phyloP scores from a whole-genome alignment of 2,329 filamentous ascomycete genomes.

The Kalmusia sp. region DNA sequence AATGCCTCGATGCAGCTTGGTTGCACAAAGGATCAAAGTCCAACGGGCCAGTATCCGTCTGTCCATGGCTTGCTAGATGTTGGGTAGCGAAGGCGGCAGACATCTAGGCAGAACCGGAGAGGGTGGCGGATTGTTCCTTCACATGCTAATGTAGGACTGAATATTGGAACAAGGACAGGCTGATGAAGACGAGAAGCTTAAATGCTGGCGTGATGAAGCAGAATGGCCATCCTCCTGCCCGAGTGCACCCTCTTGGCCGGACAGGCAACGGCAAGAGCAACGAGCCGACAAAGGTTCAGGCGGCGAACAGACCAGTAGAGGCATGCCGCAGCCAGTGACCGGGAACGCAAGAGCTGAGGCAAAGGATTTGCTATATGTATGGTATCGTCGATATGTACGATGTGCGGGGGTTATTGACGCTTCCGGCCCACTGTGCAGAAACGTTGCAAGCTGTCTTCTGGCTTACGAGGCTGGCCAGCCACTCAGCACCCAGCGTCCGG shows the following conservation, averaged over 20 bases:
- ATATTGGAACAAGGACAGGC: constrained; percentile 16
- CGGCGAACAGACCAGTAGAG: constrained; percentile 24
- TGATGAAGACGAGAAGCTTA: constrained; percentile 20
- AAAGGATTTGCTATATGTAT: constrained; percentile 33
- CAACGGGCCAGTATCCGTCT: constrained; percentile 26
- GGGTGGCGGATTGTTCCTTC: constrained; percentile 19
- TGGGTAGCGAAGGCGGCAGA: constrained; percentile 25
- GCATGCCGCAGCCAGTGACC: constrained; percentile 33
- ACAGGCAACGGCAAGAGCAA: constrained; percentile 25
- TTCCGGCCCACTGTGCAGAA: constrained; percentile 41
- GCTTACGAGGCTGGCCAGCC: constrained; percentile 26
- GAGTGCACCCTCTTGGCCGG: constrained; percentile 31
- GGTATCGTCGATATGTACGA: constrained; percentile 33
- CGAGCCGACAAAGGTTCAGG: constrained; percentile 20
- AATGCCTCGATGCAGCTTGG: constrained; percentile 32
- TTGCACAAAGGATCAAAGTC: constrained; percentile 34
- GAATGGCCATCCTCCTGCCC: constrained; percentile 32
- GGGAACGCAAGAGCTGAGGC: constrained; percentile 27
- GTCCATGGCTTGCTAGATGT: constrained; percentile 18
- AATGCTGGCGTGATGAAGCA: constrained; percentile 21
- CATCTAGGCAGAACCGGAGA: constrained; percentile 13
- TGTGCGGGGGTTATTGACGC: constrained; percentile 36
- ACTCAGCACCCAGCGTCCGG: too few species aligned
- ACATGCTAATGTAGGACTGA: constrained; percentile 22
- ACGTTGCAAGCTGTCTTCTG: constrained; percentile 35